Conservation (phyloP, 495 filamentous ascomycete genomes). For the Aspergillus olivimuriae region DNA sequence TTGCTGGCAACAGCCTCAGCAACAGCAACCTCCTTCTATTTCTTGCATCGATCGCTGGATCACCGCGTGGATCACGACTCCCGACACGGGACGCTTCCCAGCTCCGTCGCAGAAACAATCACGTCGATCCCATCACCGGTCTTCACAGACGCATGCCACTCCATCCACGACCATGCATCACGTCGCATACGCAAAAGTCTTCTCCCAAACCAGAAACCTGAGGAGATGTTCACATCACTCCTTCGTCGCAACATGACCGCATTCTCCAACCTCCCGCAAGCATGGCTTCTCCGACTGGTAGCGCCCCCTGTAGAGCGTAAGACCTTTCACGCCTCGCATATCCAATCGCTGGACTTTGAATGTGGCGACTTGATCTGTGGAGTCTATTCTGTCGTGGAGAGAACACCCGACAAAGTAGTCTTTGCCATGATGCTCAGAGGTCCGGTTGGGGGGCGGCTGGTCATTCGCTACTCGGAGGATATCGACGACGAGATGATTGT, state of each 20-base stretch:
- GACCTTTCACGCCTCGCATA: slow-evolving; percentile 23
- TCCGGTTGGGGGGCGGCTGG: slow-evolving; percentile 22
- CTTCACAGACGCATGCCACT: slow-evolving; percentile 17
- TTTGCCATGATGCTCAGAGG: slow-evolving; percentile 23
- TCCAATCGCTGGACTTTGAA: slow-evolving; percentile 21
- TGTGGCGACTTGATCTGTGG: slow-evolving; percentile 30
- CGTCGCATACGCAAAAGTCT: slow-evolving; percentile 14
- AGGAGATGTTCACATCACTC: slow-evolving; percentile 21
- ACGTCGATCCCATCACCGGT: slow-evolving; percentile 17
- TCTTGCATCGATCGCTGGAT: slow-evolving; percentile 18
- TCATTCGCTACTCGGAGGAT: slow-evolving; percentile 16
- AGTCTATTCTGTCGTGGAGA: slow-evolving; percentile 22
- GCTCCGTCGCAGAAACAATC: slow-evolving; percentile 10
- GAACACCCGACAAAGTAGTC: slow-evolving; percentile 23
- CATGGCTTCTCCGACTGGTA: slow-evolving; percentile 17
- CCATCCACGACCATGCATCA: slow-evolving; percentile 21
- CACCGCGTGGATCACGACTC: slow-evolving; percentile 17
- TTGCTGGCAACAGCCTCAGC: background rate
- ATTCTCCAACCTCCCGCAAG: slow-evolving; percentile 27
- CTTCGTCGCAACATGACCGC: slow-evolving; percentile 31
- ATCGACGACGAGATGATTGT: slow-evolving; percentile 15
- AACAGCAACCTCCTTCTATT: slow-evolving; percentile 14
- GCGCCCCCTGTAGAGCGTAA: background rate
- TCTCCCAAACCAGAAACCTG: slow-evolving; percentile 12
- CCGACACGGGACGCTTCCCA: slow-evolving; percentile 11